These are phyloP conservation scores for Cryptosporidium xiaoi DNA, from an alignment of 169 alveolate genomes.

Conservation along the genomic window DNA sequence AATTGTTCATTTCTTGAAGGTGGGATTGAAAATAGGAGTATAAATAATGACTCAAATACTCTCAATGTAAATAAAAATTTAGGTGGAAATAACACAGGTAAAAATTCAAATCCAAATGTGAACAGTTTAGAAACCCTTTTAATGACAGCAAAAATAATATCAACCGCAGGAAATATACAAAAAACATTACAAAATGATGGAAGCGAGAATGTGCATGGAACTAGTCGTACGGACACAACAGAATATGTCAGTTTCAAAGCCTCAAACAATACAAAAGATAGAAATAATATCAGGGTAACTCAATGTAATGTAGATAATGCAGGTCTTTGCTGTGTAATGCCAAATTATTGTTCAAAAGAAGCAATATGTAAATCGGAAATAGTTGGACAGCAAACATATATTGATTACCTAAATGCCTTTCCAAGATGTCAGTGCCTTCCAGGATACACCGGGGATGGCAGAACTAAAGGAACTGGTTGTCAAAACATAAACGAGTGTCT, in stretches of 20 bases:
- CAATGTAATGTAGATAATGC: conserved; percentile 37
- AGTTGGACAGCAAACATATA: conserved; percentile 69
- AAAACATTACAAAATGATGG: conserved; percentile 29
- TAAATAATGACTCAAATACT: not conserved
- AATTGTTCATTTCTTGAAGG: not conserved
- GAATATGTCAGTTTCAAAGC: not conserved
- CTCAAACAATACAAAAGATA: not conserved
- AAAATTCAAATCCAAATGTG: conserved; percentile 2
- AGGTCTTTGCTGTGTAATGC: conserved; percentile 69
- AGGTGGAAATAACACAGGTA: not conserved
- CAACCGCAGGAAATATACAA: conserved; percentile 65
- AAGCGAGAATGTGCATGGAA: not conserved
- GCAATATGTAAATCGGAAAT: conserved; percentile 63
- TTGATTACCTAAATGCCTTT: conserved; percentile 75
- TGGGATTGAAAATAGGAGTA: not conserved
- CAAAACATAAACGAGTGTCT: conserved; percentile 74
- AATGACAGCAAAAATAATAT: conserved; percentile 65
- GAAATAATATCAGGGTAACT: not conserved
- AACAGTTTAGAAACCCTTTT: conserved; percentile 42
- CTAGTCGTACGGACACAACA: not conserved
- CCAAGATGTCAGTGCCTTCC: conserved; percentile 77
- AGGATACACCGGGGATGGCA: conserved; percentile 77
- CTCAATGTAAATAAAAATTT: not conserved
- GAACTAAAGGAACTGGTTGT: conserved; percentile 77
- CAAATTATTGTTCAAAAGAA: conserved; percentile 68